Conservation (phyloP, 345 rosid species). For the Populus alba region DNA sequence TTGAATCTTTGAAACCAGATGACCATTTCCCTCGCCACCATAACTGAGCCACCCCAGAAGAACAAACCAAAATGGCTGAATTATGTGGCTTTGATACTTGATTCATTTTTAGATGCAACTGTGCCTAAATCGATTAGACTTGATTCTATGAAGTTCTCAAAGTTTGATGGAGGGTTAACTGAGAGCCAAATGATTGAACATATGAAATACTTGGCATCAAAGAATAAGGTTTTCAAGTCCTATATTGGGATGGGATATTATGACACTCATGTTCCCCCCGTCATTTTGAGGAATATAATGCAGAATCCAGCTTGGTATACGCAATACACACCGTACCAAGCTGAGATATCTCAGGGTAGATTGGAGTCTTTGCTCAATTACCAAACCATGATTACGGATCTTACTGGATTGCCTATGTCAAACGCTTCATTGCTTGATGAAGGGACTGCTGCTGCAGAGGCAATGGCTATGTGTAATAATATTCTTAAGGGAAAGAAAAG, state of each 20-base stretch:
- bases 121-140: conserved; percentile 95
- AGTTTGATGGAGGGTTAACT: conserved; percentile 82
- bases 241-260: conserved; percentile 95
- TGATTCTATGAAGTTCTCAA: conserved; percentile 79
- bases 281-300: conserved; percentile 86
- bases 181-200: conserved; percentile 85
- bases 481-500: conserved; percentile 88
- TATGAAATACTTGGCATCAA: conserved; percentile 71
- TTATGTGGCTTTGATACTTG: conserved; percentile 72
- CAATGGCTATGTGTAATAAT: conserved; percentile 98
- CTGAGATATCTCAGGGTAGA: conserved; percentile 94
- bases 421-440: conserved; percentile 94
- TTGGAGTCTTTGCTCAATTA: conserved; percentile 85
- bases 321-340: conserved; percentile 96
- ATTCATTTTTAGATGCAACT: conserved; percentile 73
- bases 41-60: conserved; percentile 89
- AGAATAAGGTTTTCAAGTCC: conserved; percentile 80
- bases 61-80: conserved; percentile 71
- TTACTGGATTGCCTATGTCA: conserved; percentile 90
- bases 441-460: conserved; percentile 98
- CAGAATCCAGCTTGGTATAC: conserved; percentile 99
- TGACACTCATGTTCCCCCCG: conserved; percentile 90
- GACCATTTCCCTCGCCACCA: conserved; percentile 95
- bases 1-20: conserved; percentile 61
- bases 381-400: conserved; percentile 87